These are phyloP conservation scores for Dactylis glomerata DNA, from an alignment of 176 grass and related monocot species.

Conservation along the genomic window DNA sequence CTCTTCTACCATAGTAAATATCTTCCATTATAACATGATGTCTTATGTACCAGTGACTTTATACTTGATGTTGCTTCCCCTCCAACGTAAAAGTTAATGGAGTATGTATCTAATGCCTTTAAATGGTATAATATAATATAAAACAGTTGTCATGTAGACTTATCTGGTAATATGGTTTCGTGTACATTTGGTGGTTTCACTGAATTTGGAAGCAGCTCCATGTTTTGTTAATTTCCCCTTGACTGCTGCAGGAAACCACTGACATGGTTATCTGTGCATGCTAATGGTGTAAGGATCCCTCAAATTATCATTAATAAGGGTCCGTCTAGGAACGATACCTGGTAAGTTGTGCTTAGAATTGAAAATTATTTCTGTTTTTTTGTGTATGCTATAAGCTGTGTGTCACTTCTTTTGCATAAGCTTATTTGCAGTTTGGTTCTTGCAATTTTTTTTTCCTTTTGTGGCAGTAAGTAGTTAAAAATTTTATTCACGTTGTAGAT, in stretches of 20 bases:
- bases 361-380: background rate
- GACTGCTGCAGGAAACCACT: constrained; percentile 54
- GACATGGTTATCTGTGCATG: constrained; percentile 83
- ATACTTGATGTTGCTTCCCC: background rate
- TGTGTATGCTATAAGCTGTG: background rate
- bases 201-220: background rate
- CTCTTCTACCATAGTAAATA: background rate
- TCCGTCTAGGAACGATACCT: constrained; percentile 60
- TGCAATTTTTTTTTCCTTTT: too few species aligned
- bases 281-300: constrained; percentile 61
- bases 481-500: too few species aligned
- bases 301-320: too few species aligned
- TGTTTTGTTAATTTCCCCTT: background rate
- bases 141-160: background rate
- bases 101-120: background rate
- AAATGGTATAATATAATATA: background rate
- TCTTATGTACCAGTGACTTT: background rate
- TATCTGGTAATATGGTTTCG: background rate
- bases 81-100: background rate
- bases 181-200: background rate
- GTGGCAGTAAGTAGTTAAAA: too few species aligned
- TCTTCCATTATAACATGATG: background rate
- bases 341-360: constrained; percentile 36
- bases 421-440: too few species aligned
- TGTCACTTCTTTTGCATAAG: too few species aligned